These are phyloP conservation scores for Aspergillus sp. DNA, from an alignment of 2,329 filamentous ascomycete species.

Conservation along the genomic window DNA sequence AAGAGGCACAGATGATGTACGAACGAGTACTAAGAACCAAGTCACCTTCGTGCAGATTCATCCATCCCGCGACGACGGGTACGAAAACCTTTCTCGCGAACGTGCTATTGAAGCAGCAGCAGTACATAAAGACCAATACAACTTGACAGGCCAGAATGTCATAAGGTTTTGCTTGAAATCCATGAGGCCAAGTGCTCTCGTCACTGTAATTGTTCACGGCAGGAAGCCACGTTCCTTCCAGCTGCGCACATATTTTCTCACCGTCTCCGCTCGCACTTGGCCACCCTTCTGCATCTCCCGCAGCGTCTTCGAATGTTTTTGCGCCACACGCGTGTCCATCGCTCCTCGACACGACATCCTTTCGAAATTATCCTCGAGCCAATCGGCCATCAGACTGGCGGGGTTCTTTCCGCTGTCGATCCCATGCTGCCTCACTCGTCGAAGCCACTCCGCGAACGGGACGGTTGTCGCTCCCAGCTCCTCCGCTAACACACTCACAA, in stretches of 20 bases:
- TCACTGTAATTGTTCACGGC: neutral
- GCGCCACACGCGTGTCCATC: constrained; percentile 41
- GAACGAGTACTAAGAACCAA: too few species aligned
- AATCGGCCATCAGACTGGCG: constrained; percentile 34
- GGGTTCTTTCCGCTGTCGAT: constrained; percentile 34
- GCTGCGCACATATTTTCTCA: constrained; percentile 17
- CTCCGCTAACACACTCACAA: constrained; percentile 40
- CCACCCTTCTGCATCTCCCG: constrained; percentile 8
- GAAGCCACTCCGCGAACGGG: constrained; percentile 48
- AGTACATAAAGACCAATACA: too few species aligned
- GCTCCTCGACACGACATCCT: constrained; percentile 54
- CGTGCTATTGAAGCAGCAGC: too few species aligned
- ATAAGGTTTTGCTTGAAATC: too few species aligned
- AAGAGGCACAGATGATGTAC: too few species aligned
- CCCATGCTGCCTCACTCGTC: constrained; percentile 34
- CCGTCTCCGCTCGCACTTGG: constrained; percentile 12
- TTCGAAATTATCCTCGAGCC: constrained; percentile 38
- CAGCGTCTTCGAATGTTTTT: constrained; percentile 40
- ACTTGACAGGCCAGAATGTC: too few species aligned
- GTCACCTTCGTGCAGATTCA: too few species aligned
- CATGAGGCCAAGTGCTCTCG: too few species aligned
- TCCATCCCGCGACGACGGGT: too few species aligned
- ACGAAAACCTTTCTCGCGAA: too few species aligned
- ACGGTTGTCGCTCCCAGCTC: constrained; percentile 40
- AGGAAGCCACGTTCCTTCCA: constrained; percentile 22